Percentiles rank a stretch among this genome's conserved stretches.
Conservation (phyloP, 2,329 filamentous ascomycete species). For the Neopestalotiopsis sp. region DNA sequence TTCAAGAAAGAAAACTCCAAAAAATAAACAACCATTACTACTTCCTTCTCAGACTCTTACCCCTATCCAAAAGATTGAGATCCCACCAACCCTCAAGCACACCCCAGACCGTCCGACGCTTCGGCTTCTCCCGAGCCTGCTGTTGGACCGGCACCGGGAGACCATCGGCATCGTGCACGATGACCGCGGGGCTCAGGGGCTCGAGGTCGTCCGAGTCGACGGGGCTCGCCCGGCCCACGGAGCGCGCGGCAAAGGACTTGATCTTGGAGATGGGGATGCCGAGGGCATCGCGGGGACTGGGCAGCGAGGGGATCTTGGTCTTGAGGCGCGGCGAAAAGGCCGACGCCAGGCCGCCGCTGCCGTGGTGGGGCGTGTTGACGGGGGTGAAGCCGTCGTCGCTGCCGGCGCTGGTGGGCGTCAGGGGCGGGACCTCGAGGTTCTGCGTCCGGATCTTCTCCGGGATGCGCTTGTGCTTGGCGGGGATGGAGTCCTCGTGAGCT, state of each 20-base stretch:
- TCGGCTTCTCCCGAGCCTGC: conserved; percentile 33
- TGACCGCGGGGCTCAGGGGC: conserved; percentile 29
- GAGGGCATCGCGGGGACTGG: conserved; percentile 33
- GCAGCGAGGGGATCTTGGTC: conserved; percentile 23
- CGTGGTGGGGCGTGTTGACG: conserved; percentile 26
- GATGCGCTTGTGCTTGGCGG: conserved; percentile 30
- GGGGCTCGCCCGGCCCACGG: conserved; percentile 24
- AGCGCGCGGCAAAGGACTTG: conserved; percentile 20
- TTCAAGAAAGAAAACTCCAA: neutral
- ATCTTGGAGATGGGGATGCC: conserved; percentile 32
- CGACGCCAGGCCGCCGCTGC: conserved; percentile 25
- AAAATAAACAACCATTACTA: neutral
- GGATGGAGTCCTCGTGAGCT: conserved; percentile 31
- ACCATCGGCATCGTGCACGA: conserved; percentile 17
- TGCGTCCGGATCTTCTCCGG: conserved; percentile 24
- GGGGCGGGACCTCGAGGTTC: conserved; percentile 25
- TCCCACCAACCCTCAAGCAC: conserved; percentile 62
- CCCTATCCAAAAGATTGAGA: conserved; percentile 48
- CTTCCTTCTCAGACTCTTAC: conserved; percentile 41
- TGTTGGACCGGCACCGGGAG: conserved; percentile 11
- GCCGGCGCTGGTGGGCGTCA: conserved; percentile 23
- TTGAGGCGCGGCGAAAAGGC: conserved; percentile 20
- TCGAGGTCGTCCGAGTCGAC: conserved; percentile 25
- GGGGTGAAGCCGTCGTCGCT: conserved; percentile 29
- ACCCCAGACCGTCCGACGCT: conserved; percentile 52